phyloP scores from a whole-genome alignment of 148 eudicot species.

The Rhododendron molle region DNA sequence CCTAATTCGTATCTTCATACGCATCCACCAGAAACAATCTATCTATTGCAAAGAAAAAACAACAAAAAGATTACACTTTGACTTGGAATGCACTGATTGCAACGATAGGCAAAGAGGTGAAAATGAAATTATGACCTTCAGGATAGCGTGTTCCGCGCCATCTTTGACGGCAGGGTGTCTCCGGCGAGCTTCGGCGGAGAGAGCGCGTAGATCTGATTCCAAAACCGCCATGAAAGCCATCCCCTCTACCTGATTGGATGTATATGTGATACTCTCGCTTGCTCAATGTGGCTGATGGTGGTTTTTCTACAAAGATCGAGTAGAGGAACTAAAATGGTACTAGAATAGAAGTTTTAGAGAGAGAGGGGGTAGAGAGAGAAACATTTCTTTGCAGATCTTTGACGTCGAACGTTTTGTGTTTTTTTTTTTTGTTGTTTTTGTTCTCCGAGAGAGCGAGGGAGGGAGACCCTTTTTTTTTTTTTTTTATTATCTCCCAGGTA shows the following conservation, averaged over 20 bases:
- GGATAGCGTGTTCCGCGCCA: constrained; percentile 96
- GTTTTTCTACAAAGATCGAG: not conserved
- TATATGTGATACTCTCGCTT: not conserved
- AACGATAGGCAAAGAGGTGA: not conserved
- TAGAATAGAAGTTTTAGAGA: not conserved
- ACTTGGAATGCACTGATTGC: not conserved
- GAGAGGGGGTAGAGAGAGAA: not conserved
- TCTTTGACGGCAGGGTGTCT: constrained; percentile 91
- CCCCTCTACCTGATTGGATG: not conserved
- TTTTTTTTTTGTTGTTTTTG: not conserved
- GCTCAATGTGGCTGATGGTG: constrained; percentile 8
- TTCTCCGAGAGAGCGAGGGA: not conserved
- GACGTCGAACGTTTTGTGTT: not conserved
- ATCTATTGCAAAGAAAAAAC: not conserved
- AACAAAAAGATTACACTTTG: not conserved
- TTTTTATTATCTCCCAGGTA: not conserved
- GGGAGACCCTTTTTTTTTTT: not conserved
- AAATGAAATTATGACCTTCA: constrained; percentile 49
- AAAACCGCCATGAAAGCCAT: constrained; percentile 94
- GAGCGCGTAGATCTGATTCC: constrained; percentile 95
- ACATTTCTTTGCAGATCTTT: constrained; percentile 1
- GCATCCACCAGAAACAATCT: not conserved
- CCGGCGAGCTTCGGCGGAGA: constrained; percentile 96
- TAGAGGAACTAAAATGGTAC: not conserved
- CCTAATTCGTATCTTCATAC: not conserved